phyloP scores from a whole-genome alignment of 2,329 filamentous ascomycete genomes.

The Monosporascus cannonballus region DNA sequence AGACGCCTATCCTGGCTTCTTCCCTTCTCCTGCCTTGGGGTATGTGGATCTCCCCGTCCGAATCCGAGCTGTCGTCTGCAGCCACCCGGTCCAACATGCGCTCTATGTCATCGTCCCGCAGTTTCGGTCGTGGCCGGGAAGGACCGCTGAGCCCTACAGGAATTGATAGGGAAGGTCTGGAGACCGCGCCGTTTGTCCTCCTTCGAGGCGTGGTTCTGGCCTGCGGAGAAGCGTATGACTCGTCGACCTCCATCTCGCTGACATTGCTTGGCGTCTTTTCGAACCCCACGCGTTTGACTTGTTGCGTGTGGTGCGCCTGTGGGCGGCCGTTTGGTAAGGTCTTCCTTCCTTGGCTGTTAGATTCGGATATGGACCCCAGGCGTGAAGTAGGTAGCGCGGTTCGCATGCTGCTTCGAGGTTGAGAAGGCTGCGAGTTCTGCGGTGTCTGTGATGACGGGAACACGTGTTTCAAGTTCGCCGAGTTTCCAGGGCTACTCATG shows the following conservation, averaged over 20 bases:
- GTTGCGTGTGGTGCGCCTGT: conserved; percentile 21
- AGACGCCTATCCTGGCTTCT: conserved; percentile 20
- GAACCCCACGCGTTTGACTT: conserved; percentile 40
- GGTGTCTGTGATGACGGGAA: conserved; percentile 38
- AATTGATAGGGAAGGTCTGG: conserved; percentile 34
- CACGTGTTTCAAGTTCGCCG: conserved; percentile 52
- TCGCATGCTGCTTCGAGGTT: conserved; percentile 23
- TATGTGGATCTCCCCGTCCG: conserved; percentile 51
- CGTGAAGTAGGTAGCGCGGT: conserved; percentile 40
- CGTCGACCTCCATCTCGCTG: conserved; percentile 44
- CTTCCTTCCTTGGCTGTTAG: conserved; percentile 37
- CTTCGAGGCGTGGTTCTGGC: conserved; percentile 36
- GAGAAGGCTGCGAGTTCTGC: conserved; percentile 30
- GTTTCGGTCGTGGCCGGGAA: conserved; percentile 32
- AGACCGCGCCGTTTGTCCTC: conserved; percentile 34
- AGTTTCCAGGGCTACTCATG: conserved; percentile 74
- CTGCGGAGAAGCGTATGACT: conserved; percentile 29
- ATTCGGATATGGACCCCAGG: conserved; percentile 18
- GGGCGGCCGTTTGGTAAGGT: conserved; percentile 44
- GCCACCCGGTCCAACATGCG: conserved; percentile 50
- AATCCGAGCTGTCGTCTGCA: conserved; percentile 48
- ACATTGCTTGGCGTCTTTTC: conserved; percentile 37
- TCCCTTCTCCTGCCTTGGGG: conserved; percentile 27
- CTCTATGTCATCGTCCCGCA: conserved; percentile 53
- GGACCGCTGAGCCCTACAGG: conserved; percentile 41